Percentiles rank a stretch among this genome's conserved stretches.
These are phyloP conservation scores for Lentinula novae-zelandiae DNA, from an alignment of 1,284 basidiomycete species.

Conservation along the genomic window DNA sequence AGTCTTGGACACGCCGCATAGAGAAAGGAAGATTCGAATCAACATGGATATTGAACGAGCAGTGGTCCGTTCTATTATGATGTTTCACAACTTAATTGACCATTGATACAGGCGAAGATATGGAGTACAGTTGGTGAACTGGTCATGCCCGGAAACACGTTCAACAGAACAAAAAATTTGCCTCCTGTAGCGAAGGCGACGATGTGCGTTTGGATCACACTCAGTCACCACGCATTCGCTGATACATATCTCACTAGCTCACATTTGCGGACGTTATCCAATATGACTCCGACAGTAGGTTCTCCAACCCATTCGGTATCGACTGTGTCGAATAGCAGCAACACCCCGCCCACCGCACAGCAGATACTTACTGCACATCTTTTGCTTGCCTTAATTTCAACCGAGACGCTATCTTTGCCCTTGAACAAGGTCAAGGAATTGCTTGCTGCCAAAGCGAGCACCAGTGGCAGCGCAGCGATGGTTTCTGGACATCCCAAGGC, in stretches of 20 bases:
- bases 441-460: slow-evolving; percentile 38
- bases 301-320: slow-evolving; percentile 41
- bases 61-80: slow-evolving; percentile 36
- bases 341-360: slow-evolving; percentile 45
- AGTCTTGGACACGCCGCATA: slow-evolving; percentile 2
- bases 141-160: slow-evolving; percentile 54
- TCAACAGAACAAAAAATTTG: slow-evolving; percentile 32
- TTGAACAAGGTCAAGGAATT: slow-evolving; percentile 60
- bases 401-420: slow-evolving; percentile 51
- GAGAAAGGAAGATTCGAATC: slow-evolving; percentile 33
- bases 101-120: slow-evolving; percentile 50
- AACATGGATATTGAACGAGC: slow-evolving; percentile 60
- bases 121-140: slow-evolving; percentile 64
- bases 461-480: slow-evolving; percentile 31
- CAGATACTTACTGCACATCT: slow-evolving; percentile 69
- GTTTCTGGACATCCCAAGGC: slow-evolving; percentile 42
- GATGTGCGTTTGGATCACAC: slow-evolving; percentile 42
- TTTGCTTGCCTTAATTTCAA: slow-evolving; percentile 50
- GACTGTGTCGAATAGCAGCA: slow-evolving; percentile 35
- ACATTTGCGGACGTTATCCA: slow-evolving; percentile 45
- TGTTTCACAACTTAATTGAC: neutral
- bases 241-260: slow-evolving; percentile 33
- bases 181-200: slow-evolving; percentile 59
- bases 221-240: neutral
- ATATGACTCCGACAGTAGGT: slow-evolving; percentile 39